A percentile compares a stretch with the other conserved stretches of the same genome.
Evolutionary conservation across 2,329 filamentous ascomycete species (phyloP).

Genomic region (Teratosphaeria nubilosa): DNA sequence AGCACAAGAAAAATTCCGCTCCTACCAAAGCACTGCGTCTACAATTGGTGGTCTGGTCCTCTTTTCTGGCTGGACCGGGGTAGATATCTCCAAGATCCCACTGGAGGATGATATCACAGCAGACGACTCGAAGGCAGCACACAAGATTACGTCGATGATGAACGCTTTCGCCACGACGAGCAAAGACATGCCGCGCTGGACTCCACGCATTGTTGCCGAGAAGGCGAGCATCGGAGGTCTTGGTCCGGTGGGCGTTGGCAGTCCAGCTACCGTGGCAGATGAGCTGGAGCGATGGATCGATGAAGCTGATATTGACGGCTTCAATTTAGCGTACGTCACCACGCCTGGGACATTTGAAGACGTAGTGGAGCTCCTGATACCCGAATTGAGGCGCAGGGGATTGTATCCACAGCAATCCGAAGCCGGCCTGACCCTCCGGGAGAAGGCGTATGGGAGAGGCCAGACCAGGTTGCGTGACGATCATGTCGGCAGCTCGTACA

Average conservation of each 20-base stretch:
- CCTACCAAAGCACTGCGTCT: slow-evolving; percentile 52
- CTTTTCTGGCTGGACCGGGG: slow-evolving; percentile 67
- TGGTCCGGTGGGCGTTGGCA: slow-evolving; percentile 55
- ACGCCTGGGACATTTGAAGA: slow-evolving; percentile 60
- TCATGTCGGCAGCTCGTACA: background rate
- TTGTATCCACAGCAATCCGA: slow-evolving; percentile 45
- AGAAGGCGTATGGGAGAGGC: slow-evolving; percentile 38
- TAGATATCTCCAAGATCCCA: slow-evolving; percentile 50
- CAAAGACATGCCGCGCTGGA: slow-evolving; percentile 43
- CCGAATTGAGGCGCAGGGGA: slow-evolving; percentile 52
- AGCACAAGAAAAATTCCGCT: slow-evolving; percentile 52
- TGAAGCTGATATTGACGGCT: slow-evolving; percentile 63
- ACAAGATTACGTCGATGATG: slow-evolving; percentile 34
- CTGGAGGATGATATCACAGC: slow-evolving; percentile 54
- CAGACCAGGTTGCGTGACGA: background rate
- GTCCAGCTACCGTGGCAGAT: slow-evolving; percentile 41
- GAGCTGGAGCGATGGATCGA: slow-evolving; percentile 43
- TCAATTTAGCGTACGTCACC: slow-evolving; percentile 62
- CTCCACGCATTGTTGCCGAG: slow-evolving; percentile 41
- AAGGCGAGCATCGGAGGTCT: slow-evolving; percentile 60
- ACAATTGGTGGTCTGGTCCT: slow-evolving; percentile 58
- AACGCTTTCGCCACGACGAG: slow-evolving; percentile 19
- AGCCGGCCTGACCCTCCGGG: slow-evolving; percentile 48
- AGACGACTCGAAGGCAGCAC: slow-evolving; percentile 46
- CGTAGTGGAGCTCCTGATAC: slow-evolving; percentile 54